Evolutionary conservation across 2,329 filamentous ascomycete species (phyloP).

Genomic region (Sarocladium kiliense): DNA sequence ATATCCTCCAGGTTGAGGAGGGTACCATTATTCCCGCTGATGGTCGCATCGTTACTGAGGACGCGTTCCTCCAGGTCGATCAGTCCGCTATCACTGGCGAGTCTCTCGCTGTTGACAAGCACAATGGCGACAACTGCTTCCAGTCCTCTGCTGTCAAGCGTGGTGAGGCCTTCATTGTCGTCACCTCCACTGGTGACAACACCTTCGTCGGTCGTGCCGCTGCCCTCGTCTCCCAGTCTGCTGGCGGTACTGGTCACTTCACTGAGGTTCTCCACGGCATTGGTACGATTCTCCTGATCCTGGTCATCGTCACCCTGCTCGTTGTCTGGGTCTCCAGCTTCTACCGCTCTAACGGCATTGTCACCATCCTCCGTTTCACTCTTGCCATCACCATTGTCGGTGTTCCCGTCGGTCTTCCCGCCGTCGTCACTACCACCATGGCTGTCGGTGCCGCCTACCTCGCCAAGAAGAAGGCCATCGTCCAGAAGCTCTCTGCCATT

Average conservation of each 20-base stretch:
- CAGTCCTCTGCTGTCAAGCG: constrained; percentile 87
- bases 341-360: constrained; percentile 79
- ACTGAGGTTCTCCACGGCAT: constrained; percentile 88
- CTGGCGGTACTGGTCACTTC: constrained; percentile 75
- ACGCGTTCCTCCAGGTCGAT: constrained; percentile 83
- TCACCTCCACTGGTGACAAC: constrained; percentile 81
- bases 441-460: constrained; percentile 88
- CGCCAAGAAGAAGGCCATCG: constrained; percentile 88
- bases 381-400: constrained; percentile 87
- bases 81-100: constrained; percentile 90
- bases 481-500: constrained; percentile 87
- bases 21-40: constrained; percentile 90
- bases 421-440: constrained; percentile 92
- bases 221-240: constrained; percentile 75
- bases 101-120: constrained; percentile 87
- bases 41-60: constrained; percentile 77
- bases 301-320: constrained; percentile 76
- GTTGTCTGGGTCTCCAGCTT: constrained; percentile 83
- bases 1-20: constrained; percentile 87
- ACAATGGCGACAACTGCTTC: constrained; percentile 74
- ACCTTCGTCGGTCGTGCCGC: constrained; percentile 88
- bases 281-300: constrained; percentile 70
- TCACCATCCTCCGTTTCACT: constrained; percentile 76
- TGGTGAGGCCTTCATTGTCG: constrained; percentile 77
- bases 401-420: constrained; percentile 88